Evolutionary conservation across 306 rosid genomes (phyloP).

Genomic region (Malus asiatica): DNA sequence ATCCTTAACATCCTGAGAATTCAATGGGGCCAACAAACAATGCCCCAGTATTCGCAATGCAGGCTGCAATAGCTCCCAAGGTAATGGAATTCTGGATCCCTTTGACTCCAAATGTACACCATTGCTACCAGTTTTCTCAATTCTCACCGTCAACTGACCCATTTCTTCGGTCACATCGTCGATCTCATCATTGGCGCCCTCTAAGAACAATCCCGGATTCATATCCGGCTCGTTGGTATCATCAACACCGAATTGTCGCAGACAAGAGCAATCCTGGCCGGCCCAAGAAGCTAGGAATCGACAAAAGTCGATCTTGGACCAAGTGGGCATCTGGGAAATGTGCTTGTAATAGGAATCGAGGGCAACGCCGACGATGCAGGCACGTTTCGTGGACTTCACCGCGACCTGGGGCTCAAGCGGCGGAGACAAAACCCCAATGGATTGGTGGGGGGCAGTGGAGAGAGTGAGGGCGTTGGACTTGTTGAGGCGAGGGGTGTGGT

Average conservation of each 20-base stretch:
- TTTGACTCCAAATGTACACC: conserved; percentile 19
- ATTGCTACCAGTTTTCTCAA: conserved; percentile 25
- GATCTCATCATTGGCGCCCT: conserved; percentile 22
- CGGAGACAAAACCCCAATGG: conserved; percentile 53
- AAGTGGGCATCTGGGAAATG: conserved; percentile 93
- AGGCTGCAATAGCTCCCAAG: conserved; percentile 96
- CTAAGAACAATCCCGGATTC: conserved; percentile 17
- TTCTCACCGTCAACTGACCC: conserved; percentile 25
- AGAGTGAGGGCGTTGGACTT: conserved; percentile 2
- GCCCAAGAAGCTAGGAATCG: conserved; percentile 69
- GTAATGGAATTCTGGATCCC: conserved; percentile 68
- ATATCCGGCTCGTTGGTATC: conserved; percentile 1
- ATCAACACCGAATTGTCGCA: conserved; percentile 29
- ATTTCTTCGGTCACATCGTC: conserved; percentile 37
- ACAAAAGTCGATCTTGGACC: conserved; percentile 88
- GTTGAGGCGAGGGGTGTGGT: conserved; percentile 48
- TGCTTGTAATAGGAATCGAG: conserved; percentile 77
- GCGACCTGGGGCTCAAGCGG: conserved; percentile 78
- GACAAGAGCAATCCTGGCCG: conserved; percentile 74
- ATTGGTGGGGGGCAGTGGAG: neutral
- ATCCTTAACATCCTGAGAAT: conserved; percentile 65
- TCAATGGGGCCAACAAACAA: conserved; percentile 79
- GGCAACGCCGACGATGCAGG: conserved; percentile 70
- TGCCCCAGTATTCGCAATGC: conserved; percentile 78
- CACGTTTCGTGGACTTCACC: conserved; percentile 84